Percentiles rank a stretch among this genome's conserved stretches.
Conservation (phyloP, 306 rosid species). For the Abrus pulchellus region DNA sequence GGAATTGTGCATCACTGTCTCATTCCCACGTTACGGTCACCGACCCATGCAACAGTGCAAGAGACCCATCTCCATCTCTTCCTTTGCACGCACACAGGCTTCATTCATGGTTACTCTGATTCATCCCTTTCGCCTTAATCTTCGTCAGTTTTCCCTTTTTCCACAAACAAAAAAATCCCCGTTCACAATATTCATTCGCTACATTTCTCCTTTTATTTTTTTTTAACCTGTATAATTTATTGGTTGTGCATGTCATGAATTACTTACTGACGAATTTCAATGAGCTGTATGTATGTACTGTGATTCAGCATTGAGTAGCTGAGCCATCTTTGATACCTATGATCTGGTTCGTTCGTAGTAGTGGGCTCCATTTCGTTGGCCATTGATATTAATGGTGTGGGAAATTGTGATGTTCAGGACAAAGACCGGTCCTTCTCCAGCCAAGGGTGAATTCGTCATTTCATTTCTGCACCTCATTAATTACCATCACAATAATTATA, state of each 20-base stretch:
- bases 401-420: conserved; percentile 58
- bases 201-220: background rate
- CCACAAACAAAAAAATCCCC: conserved; percentile 44
- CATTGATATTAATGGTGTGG: conserved; percentile 48
- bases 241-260: conserved; percentile 37
- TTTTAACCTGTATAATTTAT: background rate
- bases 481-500: conserved; percentile 37
- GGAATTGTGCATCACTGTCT: conserved; percentile 61
- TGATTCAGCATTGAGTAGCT: conserved; percentile 50
- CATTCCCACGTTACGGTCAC: conserved; percentile 72
- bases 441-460: conserved; percentile 54
- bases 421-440: conserved; percentile 43
- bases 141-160: conserved; percentile 53
- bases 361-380: conserved; percentile 70
- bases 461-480: conserved; percentile 11
- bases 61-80: conserved; percentile 33
- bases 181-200: background rate
- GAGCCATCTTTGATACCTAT: conserved; percentile 51
- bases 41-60: conserved; percentile 59
- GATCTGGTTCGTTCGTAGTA: conserved; percentile 41
- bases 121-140: conserved; percentile 69
- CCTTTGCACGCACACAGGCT: conserved; percentile 19
- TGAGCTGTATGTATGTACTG: conserved; percentile 45
- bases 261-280: conserved; percentile 43
- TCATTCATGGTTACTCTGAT: conserved; percentile 37